Evolutionary conservation across 1,284 basidiomycete species (phyloP).

Genomic region (Malassezia furfur): DNA sequence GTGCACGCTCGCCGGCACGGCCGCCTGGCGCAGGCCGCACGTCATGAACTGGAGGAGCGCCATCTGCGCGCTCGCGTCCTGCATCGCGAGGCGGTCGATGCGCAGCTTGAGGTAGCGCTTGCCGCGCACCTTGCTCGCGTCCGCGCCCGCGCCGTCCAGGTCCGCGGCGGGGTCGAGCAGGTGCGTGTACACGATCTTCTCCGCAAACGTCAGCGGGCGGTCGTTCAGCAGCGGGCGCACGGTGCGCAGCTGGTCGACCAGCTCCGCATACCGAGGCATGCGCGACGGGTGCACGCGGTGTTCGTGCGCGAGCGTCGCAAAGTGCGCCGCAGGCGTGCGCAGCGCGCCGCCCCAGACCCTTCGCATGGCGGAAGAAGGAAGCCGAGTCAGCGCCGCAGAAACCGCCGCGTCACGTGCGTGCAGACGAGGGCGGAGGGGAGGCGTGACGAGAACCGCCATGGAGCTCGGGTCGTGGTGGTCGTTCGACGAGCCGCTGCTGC

Average conservation of each 20-base stretch:
- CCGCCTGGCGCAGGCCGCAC: slow-evolving; percentile 72
- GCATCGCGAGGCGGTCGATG: slow-evolving; percentile 94
- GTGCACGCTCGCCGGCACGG: slow-evolving; percentile 81
- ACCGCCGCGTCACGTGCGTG: too few relatives aligned
- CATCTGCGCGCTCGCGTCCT: slow-evolving; percentile 99
- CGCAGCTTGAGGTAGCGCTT: slow-evolving; percentile 80
- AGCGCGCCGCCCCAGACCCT: not conserved
- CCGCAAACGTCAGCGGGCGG: slow-evolving; percentile 78
- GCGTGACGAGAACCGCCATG: not conserved
- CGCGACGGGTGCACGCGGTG: slow-evolving; percentile 31
- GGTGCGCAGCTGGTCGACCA: slow-evolving; percentile 65
- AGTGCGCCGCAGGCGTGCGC: slow-evolving; percentile 7
- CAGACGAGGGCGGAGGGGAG: not conserved
- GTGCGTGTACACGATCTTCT: slow-evolving; percentile 97
- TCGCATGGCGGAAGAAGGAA: not conserved
- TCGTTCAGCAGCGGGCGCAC: slow-evolving; percentile 69
- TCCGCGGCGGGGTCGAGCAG: slow-evolving; percentile 64
- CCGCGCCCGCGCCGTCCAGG: slow-evolving; percentile 58
- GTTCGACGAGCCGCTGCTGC: slow-evolving; percentile 1
- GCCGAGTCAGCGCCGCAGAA: too few relatives aligned
- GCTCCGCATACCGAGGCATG: slow-evolving; percentile 67
- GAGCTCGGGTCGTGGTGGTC: slow-evolving; percentile 11
- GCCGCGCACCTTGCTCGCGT: slow-evolving; percentile 58
- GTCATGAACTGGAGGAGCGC: slow-evolving; percentile 99
- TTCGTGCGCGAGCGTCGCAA: slow-evolving; percentile 7